Evolutionary conservation across 1,284 basidiomycete genomes (phyloP).

Genomic region (Malassezia brasiliensis): DNA sequence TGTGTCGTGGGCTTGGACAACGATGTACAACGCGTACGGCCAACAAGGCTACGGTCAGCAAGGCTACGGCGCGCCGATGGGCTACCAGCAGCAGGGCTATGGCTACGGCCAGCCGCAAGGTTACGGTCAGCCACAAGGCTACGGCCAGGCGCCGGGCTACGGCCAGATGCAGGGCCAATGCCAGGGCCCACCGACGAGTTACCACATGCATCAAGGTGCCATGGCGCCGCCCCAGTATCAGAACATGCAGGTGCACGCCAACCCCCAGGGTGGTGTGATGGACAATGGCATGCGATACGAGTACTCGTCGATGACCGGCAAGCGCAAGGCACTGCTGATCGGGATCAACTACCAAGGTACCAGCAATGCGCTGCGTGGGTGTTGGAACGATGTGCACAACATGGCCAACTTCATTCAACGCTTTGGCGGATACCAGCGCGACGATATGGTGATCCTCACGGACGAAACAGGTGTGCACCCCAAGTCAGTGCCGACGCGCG

Average conservation of each 20-base stretch:
- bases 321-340: constrained; percentile 46
- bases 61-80: not conserved
- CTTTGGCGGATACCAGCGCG: constrained; percentile 39
- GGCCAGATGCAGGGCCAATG: constrained; percentile 12
- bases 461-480: constrained; percentile 31
- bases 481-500: constrained; percentile 43
- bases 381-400: constrained; percentile 47
- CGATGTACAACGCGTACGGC: constrained; percentile 1
- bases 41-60: constrained; percentile 20
- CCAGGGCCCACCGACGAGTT: constrained; percentile 25
- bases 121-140: constrained; percentile 21
- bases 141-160: constrained; percentile 21
- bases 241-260: constrained; percentile 24
- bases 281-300: constrained; percentile 36
- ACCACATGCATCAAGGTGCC: constrained; percentile 20
- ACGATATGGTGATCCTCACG: constrained; percentile 48
- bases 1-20: not conserved
- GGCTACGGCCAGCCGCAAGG: constrained; percentile 20
- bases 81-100: not conserved
- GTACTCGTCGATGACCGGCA: constrained; percentile 44
- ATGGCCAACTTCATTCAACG: constrained; percentile 40
- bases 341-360: constrained; percentile 46
- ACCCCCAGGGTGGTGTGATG: constrained; percentile 36
- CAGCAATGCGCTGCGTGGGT: constrained; percentile 39
- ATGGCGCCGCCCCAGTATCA: constrained; percentile 38